Evolutionary conservation across 345 rosid species (phyloP), one percentile per base, ranked within the genome.

Genomic region (Gossypioides kirkii): DNA sequence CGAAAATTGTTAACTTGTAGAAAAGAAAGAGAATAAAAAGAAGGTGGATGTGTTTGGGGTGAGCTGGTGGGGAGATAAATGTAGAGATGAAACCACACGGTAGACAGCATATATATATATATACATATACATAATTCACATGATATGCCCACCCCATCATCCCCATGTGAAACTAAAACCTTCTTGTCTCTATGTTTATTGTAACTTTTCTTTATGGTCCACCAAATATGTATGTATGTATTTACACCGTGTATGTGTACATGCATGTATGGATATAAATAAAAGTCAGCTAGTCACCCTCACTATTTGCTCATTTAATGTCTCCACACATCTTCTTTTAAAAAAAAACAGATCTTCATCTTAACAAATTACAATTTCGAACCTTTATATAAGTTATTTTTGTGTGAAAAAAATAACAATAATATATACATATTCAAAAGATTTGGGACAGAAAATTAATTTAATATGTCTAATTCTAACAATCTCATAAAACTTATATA

Each of bases 11-110:
- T 28, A 71, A 54, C 2, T 54, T 54, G 50, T 55, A 42, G 42
- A 18, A 53, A 63, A 22, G 5, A 20, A 9, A 2, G 25, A 56
- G 11, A 22, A 56, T 56, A n/a, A 0, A 56, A 56, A 56, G 62
- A 50, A 79, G 87, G 82, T 74, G 84, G 83, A 45, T 76, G 86
- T 6, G 80, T 77, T 82, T 36, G 38, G 47, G 36, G 16, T 62
- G 47, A 87, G 94, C 91, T 89, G 93, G 84, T 75, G 86, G 85
- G 71, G 89, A 89, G 86, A 80, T 82, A 76, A 86, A 87, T 60
- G 56, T 42, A 73, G 82, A 73, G 88, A 82, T 83, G 65, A 87
- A 84, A 52, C 79, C 91, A 87, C 90, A 85, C 85, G 91, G 85
- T 81, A 74, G 85, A 77, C 86, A 82, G 72, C 59, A 69, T 76